Evolutionary conservation across 1,284 basidiomycete species (phyloP).

Genomic region (Rhodotorula sp.): DNA sequence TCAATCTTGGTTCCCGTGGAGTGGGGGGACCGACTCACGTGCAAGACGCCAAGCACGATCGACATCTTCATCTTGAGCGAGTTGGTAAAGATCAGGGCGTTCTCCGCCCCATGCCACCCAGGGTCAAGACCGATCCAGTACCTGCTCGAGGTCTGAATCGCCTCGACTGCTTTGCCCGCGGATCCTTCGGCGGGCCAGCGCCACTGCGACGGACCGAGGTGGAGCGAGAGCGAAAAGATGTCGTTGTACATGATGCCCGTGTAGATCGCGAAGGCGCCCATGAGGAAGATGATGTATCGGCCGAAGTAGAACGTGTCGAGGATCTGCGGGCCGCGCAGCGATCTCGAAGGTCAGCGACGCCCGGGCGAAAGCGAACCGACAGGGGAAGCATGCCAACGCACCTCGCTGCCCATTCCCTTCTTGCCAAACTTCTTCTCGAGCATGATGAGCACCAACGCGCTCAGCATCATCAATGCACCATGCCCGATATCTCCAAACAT

Average conservation of each 20-base stretch:
- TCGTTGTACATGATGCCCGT: conserved; percentile 99
- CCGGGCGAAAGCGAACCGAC: too few relatives aligned
- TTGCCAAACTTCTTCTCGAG: conserved; percentile 72
- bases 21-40: conserved; percentile 77
- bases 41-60: conserved; percentile 91
- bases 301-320: conserved; percentile 81
- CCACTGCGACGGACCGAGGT: conserved; percentile 89
- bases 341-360: not conserved
- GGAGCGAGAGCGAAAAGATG: conserved; percentile 90
- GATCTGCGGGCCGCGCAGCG: conserved; percentile 58
- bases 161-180: conserved; percentile 57
- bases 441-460: conserved; percentile 79
- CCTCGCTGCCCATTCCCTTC: conserved; percentile 72
- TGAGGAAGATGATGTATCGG: conserved; percentile 90
- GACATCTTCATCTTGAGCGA: conserved; percentile 99
- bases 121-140: conserved; percentile 97
- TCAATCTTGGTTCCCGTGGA: conserved; percentile 28
- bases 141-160: conserved; percentile 62
- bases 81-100: conserved; percentile 90
- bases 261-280: conserved; percentile 74
- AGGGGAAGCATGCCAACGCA: conserved; percentile 47
- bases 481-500: conserved; percentile 99
- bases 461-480: conserved; percentile 75
- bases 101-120: conserved; percentile 91
- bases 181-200: conserved; percentile 61